Conservation (phyloP, 352 stramenopile species). For the Salisapilia sapeloensis region DNA sequence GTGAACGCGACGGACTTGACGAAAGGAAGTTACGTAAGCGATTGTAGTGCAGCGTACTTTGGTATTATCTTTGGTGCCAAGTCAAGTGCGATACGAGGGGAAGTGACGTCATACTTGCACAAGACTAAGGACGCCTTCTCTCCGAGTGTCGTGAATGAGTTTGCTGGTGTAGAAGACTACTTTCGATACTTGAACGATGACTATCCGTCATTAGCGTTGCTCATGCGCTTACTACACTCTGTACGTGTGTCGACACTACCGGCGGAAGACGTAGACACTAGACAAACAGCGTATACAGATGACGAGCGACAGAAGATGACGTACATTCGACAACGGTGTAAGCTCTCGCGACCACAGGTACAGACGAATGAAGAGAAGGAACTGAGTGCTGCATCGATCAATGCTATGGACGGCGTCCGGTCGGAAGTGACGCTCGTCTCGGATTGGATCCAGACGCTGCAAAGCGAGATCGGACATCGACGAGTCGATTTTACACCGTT, state of each 20-base stretch:
- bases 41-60: conserved; percentile 41
- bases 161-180: conserved; percentile 40
- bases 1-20: conserved; percentile 21
- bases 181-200: conserved; percentile 47
- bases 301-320: conserved; percentile 12
- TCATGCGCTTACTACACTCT: conserved; percentile 45
- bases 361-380: background rate
- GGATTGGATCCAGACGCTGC: conserved; percentile 14
- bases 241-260: conserved; percentile 10
- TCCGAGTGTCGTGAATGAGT: conserved; percentile 29
- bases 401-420: background rate
- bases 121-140: conserved; percentile 27
- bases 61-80: conserved; percentile 20
- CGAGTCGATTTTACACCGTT: conserved; percentile 22
- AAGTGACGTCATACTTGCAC: conserved; percentile 56
- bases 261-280: background rate
- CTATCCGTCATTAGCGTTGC: conserved; percentile 29
- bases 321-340: conserved; percentile 9
- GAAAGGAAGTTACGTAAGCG: conserved; percentile 40
- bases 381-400: conserved; percentile 1
- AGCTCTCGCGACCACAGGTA: conserved; percentile 1
- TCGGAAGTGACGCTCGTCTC: background rate
- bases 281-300: conserved; percentile 5
- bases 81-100: conserved; percentile 24
- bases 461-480: conserved; percentile 5